phyloP scores from a whole-genome alignment of 176 grass and related monocot genomes.

The Alopecurus myosuroides region DNA sequence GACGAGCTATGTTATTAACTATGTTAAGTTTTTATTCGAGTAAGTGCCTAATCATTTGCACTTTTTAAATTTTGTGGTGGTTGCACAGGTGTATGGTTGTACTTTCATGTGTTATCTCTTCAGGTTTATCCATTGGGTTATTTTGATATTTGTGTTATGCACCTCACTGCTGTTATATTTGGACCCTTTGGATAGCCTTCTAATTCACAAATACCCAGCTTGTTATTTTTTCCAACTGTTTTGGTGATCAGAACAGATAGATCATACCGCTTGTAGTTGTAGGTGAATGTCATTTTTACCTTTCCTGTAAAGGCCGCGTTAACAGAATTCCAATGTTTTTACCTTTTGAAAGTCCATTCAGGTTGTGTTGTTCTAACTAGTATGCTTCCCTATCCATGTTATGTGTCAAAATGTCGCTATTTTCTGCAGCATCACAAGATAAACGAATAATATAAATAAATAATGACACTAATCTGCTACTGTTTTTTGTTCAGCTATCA shows the following conservation, averaged over 20 bases:
- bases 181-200: not conserved
- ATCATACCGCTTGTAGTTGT: not conserved
- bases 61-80: not conserved
- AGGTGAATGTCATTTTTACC: not conserved
- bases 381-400: not conserved
- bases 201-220: not conserved
- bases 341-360: not conserved
- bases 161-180: not conserved
- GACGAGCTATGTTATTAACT: conserved; percentile 95
- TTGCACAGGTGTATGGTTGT: not conserved
- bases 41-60: conserved; percentile 39
- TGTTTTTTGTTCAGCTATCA: conserved; percentile 60
- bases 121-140: not conserved
- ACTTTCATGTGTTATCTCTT: not conserved
- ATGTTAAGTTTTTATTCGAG: conserved; percentile 96
- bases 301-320: not conserved
- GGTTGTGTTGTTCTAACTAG: not conserved
- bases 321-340: not conserved
- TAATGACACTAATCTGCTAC: conserved; percentile 13
- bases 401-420: not conserved
- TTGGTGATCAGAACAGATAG: not conserved
- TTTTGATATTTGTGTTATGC: not conserved
- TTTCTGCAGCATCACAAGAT: not conserved
- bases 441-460: not conserved
- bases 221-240: not conserved